Percentiles rank a stretch among this genome's conserved stretches.
phyloP scores from a whole-genome alignment of 257 asterid species.

The Solanum piurae region DNA sequence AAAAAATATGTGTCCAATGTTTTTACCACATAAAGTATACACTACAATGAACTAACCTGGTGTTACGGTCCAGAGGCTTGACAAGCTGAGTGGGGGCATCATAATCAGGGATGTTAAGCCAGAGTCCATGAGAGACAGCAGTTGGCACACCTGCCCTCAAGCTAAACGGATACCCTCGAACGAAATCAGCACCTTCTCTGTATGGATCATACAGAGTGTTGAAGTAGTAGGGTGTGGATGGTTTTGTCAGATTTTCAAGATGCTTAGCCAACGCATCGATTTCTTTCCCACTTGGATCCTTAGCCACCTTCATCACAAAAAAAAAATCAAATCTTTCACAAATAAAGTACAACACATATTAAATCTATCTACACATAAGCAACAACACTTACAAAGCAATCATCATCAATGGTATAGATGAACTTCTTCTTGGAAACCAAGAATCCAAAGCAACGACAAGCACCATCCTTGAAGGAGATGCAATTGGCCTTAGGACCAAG shows the following conservation, averaged over 20 bases:
- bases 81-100: constrained; percentile 41
- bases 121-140: constrained; percentile 35
- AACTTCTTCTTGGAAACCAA: constrained; percentile 39
- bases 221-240: constrained; percentile 37
- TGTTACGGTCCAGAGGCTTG: constrained; percentile 35
- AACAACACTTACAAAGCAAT: constrained; percentile 11
- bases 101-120: constrained; percentile 42
- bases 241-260: constrained; percentile 20
- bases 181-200: constrained; percentile 33
- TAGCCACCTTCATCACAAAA: constrained; percentile 19
- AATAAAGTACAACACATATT: neutral
- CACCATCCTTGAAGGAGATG: constrained; percentile 34
- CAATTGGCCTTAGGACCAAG: constrained; percentile 34
- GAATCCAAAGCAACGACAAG: constrained; percentile 36
- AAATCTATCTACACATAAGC: neutral
- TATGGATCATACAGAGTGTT: constrained; percentile 35
- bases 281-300: constrained; percentile 32
- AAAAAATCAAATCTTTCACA: neutral
- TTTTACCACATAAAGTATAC: neutral
- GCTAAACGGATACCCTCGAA: constrained; percentile 38
- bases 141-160: constrained; percentile 33
- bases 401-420: constrained; percentile 36
- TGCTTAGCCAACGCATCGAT: constrained; percentile 22
- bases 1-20: neutral
- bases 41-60: constrained; percentile 9